Evolutionary conservation across 345 rosid genomes (phyloP), one percentile per base, ranked within the genome.

Genomic region (Populus alba): DNA sequence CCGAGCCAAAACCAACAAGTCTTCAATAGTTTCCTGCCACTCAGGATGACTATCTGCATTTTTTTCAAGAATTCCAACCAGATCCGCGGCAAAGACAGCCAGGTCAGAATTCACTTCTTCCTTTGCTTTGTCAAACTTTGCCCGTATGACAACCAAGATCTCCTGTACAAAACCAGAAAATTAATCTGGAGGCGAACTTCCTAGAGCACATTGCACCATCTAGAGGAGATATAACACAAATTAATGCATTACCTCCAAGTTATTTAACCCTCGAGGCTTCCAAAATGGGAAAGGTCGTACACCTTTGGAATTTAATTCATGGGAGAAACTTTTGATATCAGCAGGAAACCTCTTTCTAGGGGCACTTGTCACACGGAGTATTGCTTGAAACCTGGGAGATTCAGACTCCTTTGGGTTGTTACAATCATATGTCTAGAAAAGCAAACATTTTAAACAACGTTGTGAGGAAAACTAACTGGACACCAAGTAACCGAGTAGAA

Each of bases 51-150:
- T 91, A 79, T 94, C 99, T 63, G 97, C 93, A 91, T 97, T 92
- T 84, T 94, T 97, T 81, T 92, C 97, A 66, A 94, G 98, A 85
- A 92, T 71, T 78, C 99, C 99, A 84, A 97, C 94, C 80, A 97
- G 90, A 88, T 97, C 99, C 5, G 98, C 99, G 11, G 99, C 99
- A 83, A 91, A 94, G 71, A 92, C 82, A 70, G 97, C 98, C 81
- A 97, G 91, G 89, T 97, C 99, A 84, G 97, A 90, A 87, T 97
- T 91, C 80, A 97, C 98, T 91, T 97, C 98, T 90, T 97, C 98
- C 87, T 97, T 97, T 77, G 96, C 97, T 86, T 92, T 94, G 86
- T 92, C 99, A 92, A 97, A 97, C 81, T 91, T 97, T 73, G 92
- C 89, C 80, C 91, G 88, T 83, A 97, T 97, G 23, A 86, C 90